Evolutionary conservation across 2,329 filamentous ascomycete species (phyloP), one percentile per base, ranked within the genome.

Genomic region (Alternaria incomplexa): DNA sequence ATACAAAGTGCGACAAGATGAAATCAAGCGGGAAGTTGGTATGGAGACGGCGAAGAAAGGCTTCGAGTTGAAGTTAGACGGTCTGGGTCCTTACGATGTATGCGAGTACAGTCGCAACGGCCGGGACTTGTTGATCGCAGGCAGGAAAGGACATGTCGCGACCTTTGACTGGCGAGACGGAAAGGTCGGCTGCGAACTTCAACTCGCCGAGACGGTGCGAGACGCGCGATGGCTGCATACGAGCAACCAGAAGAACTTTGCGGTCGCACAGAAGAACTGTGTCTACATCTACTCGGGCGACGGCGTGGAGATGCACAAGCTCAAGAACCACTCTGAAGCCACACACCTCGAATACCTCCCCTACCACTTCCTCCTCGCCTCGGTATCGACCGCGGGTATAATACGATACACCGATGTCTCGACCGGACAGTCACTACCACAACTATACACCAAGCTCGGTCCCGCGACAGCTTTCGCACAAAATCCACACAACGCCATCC

Each of bases 121-220:
- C 51, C 88, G 92, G 68, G 90, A 96, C 73, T 82, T 99, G 66
- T 83, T 99, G 57, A 85, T 99, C 32, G 93, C 91, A 12, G 94
- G 96, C 26, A 86, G 93, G 63, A 97, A 97, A 81, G 96, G 96
- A 13, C 96, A 99, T 88, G 85, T 99, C 68, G 95, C 96, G 60
- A 95, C 92, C 1, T 96, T 98, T 88, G 94, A 99, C 81, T 99
- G 96, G 95, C 86, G 95, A 67, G 91, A 91, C 70, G 95, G 94
- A 45, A 97, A 94, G 80, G 83, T 97, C 63, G 93, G 92, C 7
- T 97, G 93, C 77, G 96, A 99, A 79, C 75, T 98, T 66, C 93
- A 99, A 77, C 85, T 99, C 65, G 89, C 90, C 54, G 96, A 99
- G 84, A 98, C 93, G 0, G 87, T 98, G 12, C 86, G 95, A 56